Base-by-base conservation (phyloP, 805 yeast species). In the Barnettozyma siamensis region DNA sequence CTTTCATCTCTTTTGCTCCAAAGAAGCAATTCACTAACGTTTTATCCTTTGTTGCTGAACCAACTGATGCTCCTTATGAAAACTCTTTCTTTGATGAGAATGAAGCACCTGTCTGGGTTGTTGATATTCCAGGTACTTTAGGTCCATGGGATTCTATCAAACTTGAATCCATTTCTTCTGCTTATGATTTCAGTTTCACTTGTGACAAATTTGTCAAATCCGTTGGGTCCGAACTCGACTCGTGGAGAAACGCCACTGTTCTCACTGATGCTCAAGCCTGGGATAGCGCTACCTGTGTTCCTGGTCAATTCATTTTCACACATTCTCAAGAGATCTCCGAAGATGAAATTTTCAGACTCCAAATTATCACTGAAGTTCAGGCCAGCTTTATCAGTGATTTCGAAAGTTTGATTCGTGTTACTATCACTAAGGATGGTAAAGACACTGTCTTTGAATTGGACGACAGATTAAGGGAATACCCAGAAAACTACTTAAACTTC, bases 91-190 rank as follows among this genome's bases (percentile, higher is more conserved):
- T 31, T 11, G 17, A 31, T 18, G 8, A 10, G 13, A 36, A 32
- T n/a, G 35, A 37, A 10, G 39, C 24, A n/a, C 42, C 45, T 21
- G 18, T 15, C 11, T 42, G 45, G 45, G 13, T 31, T 24, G 37
- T 42, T 31, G 42, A 39, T 32, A 16, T 42, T 35, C 45, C 45
- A 31, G 42, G 39, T 15, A 29, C 44, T 15, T 34, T 42, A 27
- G 41, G 46, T 11, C 37, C 46, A 24, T 43, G 42, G 38, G 21
- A 31, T 1, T 39, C 43, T 32, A 34, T 40, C 18, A 24, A n/a
- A 12, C 7, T 39, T 10, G 4, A n/a, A n/a, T n/a, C n/a, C n/a
- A n/a, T 20, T 19, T 26, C 36, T 13, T 10, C 6, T 7, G 35
- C 38, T 33, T 37, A 23, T 29, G 29, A 35, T 17, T 42, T 26